These are phyloP conservation scores for Adansonia rubrostipa DNA, from an alignment of 441 rosid species.

Conservation along the genomic window DNA sequence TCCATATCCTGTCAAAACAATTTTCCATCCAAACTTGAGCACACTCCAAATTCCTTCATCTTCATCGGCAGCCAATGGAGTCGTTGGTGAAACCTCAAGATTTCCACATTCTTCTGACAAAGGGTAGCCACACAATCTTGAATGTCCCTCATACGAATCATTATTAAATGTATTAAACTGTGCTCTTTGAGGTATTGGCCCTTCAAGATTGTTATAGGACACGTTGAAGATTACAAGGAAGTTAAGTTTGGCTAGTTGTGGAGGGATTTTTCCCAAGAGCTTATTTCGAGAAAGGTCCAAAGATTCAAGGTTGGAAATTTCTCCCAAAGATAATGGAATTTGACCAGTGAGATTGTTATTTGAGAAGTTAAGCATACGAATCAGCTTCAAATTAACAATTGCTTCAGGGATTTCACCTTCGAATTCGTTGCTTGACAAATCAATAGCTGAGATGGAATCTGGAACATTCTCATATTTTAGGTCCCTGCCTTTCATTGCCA, in stretches of 20 bases:
- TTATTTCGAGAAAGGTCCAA: constrained; percentile 31
- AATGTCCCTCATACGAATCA: constrained; percentile 22
- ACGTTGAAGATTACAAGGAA: constrained; percentile 7
- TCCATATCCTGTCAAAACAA: constrained; percentile 29
- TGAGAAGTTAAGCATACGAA: constrained; percentile 28
- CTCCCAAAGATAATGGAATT: constrained; percentile 25
- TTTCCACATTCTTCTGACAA: constrained; percentile 15
- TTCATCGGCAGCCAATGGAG: background rate
- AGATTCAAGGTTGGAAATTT: constrained; percentile 23
- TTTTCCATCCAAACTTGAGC: constrained; percentile 10
- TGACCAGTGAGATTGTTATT: constrained; percentile 20
- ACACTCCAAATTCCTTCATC: background rate
- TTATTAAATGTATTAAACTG: constrained; percentile 17
- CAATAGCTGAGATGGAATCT: constrained; percentile 20
- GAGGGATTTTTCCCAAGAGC: constrained; percentile 27
- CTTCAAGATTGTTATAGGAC: constrained; percentile 18
- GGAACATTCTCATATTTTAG: constrained; percentile 16
- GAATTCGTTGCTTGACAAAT: constrained; percentile 35
- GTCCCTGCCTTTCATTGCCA: constrained; percentile 29
- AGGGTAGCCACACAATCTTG: constrained; percentile 20
- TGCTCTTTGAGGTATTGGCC: constrained; percentile 13
- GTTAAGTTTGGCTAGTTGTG: background rate
- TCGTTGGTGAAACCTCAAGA: background rate
- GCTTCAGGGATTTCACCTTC: constrained; percentile 25
- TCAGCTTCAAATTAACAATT: constrained; percentile 13